Base-by-base conservation (phyloP, 2,329 filamentous ascomycete species). In the Fusarium sororula region DNA sequence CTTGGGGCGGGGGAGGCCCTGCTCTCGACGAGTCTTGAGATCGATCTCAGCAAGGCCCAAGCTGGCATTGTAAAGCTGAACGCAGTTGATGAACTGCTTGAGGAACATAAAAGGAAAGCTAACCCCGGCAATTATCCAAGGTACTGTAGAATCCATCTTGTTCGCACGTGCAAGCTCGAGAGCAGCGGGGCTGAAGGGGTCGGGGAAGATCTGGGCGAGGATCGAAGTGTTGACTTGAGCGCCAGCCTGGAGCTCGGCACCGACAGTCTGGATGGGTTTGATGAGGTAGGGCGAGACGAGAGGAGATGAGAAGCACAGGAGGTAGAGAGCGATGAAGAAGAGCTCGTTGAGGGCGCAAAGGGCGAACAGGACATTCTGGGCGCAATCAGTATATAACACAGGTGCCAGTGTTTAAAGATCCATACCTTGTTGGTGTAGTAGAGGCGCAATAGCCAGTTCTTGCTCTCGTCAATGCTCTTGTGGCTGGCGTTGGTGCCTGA, bases 291-390 rank as follows among this genome's bases (percentile, higher is more conserved):
- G 96, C 4, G 94, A 96, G 63, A 98, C 90, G 42, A 91, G 90
- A 5, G 96, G 96, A 65, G 94, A 97, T 66, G 94, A 97, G 88
- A 99, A 99, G 79, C 95, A 98, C 68, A 99, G 92, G 61, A 99
- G 93, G 86, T 99, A 99, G 71, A 99, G 91, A 37, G 94, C 95
- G 81, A 99, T 98, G 88, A 99, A 99, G 89, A 98, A 99, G 74
- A 95, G 85, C 84, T 99, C 96, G 83, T 99, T 99, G 75, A 97
- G 85, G 66, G 90, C 88, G 87, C 96, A 99, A 84, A 94, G 94
- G 71, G 94, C 84, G 85, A 99, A 99, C 47, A 99, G 89, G 51
- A 99, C 95, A 62, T 87, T 93, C 96, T 98, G 54, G 17, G 38
- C 11, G 76, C 9, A 10, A 48, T 72, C 63, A 72, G 73, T 48